These are phyloP conservation scores for Coemansia sp. DNA, from an alignment of 192 early-diverging fungal species.

Conservation along the genomic window DNA sequence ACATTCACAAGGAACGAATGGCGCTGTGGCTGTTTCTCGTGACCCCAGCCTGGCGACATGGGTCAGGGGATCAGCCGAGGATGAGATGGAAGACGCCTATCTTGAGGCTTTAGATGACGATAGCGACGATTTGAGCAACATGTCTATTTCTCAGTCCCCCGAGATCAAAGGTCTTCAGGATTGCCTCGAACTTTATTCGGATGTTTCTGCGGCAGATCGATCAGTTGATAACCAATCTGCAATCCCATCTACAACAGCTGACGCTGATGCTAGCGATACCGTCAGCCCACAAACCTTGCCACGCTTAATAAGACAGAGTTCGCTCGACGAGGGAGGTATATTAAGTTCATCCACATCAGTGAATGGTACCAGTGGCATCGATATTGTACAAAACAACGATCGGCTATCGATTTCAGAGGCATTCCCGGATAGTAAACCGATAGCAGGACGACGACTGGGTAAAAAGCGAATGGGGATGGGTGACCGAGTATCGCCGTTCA, in stretches of 20 bases:
- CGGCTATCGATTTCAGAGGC: constrained; percentile 31
- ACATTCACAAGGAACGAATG: constrained; percentile 1
- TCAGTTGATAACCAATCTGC: background rate
- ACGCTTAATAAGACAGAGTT: background rate
- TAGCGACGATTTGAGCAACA: constrained; percentile 12
- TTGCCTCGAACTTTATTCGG: constrained; percentile 29
- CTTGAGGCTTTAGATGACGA: constrained; percentile 68
- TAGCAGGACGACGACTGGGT: constrained; percentile 8
- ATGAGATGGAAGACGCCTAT: constrained; percentile 81
- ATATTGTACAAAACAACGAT: background rate
- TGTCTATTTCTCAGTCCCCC: constrained; percentile 15
- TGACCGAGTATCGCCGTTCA: constrained; percentile 12
- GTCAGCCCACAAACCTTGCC: background rate
- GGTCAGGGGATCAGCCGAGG: constrained; percentile 54
- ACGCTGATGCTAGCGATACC: background rate
- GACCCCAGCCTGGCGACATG: background rate
- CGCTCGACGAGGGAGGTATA: background rate
- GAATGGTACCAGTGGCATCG: background rate
- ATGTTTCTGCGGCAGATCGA: background rate
- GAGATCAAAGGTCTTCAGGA: constrained; percentile 31
- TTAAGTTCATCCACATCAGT: no score
- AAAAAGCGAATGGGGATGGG: constrained; percentile 13
- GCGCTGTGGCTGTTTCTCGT: background rate
- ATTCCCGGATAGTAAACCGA: constrained; percentile 43
- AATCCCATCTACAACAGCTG: background rate